Evolutionary conservation across 306 rosid species (phyloP).

Genomic region (Fragaria nilgerrensis): DNA sequence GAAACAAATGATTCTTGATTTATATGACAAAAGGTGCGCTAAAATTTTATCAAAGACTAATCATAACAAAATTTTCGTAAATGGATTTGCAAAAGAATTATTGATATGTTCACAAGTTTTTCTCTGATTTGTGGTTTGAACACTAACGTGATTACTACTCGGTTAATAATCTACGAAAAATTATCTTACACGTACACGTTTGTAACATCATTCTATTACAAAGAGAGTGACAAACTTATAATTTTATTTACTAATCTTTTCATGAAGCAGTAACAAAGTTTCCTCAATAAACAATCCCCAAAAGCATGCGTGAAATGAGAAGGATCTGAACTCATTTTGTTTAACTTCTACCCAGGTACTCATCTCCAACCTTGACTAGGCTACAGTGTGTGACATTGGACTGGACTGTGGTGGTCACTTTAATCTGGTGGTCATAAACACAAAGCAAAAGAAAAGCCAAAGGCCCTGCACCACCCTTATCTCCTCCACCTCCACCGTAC

Average conservation of each 20-base stretch:
- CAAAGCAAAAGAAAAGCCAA: conserved; percentile 15
- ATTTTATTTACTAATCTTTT: no score
- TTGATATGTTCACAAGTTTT: no score
- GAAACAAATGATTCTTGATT: not conserved
- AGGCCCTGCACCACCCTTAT: conserved; percentile 38
- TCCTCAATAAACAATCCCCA: no score
- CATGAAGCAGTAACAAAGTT: no score
- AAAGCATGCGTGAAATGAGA: not conserved
- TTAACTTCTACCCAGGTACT: not conserved
- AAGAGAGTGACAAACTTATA: no score
- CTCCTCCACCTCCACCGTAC: conserved; percentile 22
- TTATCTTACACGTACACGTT: no score
- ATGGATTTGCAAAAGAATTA: not conserved
- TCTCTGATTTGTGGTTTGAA: no score
- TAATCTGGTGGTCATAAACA: not conserved
- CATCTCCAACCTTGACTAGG: not conserved
- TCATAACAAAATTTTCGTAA: not conserved
- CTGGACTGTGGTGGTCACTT: not conserved
- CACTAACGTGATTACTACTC: no score
- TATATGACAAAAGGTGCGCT: no score
- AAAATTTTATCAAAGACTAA: not conserved
- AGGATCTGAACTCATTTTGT: not conserved
- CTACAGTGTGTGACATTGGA: not conserved
- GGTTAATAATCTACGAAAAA: no score
- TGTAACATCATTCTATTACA: no score